Percentiles rank a stretch among this genome's conserved stretches.
phyloP scores from a whole-genome alignment of 768 basidiomycete species.

The Russula griseocarnosa region DNA sequence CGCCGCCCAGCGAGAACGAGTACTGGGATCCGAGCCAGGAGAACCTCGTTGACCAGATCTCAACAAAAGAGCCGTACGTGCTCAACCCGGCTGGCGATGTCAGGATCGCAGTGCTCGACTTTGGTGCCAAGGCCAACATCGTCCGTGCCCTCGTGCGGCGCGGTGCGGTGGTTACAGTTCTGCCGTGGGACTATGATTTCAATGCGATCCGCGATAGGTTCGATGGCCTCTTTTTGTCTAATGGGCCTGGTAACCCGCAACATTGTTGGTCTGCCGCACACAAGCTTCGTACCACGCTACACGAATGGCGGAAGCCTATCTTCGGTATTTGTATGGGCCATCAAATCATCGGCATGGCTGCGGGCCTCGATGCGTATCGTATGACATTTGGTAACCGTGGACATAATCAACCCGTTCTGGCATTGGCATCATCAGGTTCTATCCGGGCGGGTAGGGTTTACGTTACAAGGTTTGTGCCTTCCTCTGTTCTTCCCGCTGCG shows the following conservation, averaged over 20 bases:
- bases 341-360: slow-evolving; percentile 96
- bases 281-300: slow-evolving; percentile 73
- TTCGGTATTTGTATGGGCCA: slow-evolving; percentile 99
- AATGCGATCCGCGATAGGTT: slow-evolving; percentile 84
- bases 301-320: slow-evolving; percentile 89
- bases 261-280: slow-evolving; percentile 83
- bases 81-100: slow-evolving; percentile 85
- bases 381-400: slow-evolving; percentile 99
- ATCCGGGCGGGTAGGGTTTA: slow-evolving; percentile 96
- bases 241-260: slow-evolving; percentile 92
- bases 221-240: slow-evolving; percentile 94
- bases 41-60: slow-evolving; percentile 92
- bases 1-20: slow-evolving; percentile 58
- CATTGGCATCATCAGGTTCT: slow-evolving; percentile 87
- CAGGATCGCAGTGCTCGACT: slow-evolving; percentile 93
- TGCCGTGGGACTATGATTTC: slow-evolving; percentile 98
- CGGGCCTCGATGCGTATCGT: slow-evolving; percentile 91
- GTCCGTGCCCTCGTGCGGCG: slow-evolving; percentile 87
- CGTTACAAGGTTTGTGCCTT: slow-evolving; percentile 72
- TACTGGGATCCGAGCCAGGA: slow-evolving; percentile 92
- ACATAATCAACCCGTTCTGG: slow-evolving; percentile 97
- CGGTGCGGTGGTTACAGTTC: slow-evolving; percentile 86
- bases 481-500: background rate
- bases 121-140: slow-evolving; percentile 97
- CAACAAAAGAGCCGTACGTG: slow-evolving; percentile 77